Percentiles rank a stretch among this genome's conserved stretches.
Evolutionary conservation across 805 yeast species (phyloP).

Genomic region (Lipomyces orientalis): DNA sequence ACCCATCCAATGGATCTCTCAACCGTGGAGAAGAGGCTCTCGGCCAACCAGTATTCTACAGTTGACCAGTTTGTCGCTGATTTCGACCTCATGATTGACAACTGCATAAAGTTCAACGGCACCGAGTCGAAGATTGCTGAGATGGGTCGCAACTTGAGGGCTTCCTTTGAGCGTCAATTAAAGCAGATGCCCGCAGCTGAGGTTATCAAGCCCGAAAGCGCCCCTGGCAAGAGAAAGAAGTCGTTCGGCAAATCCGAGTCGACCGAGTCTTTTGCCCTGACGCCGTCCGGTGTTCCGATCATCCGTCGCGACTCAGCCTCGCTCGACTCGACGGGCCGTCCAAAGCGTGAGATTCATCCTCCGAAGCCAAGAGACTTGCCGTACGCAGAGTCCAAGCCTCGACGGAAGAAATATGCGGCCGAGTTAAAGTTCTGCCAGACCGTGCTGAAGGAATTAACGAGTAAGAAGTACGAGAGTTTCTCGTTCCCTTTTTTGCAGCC

Average conservation of each 20-base stretch:
- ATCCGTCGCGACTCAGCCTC: constrained; percentile 74
- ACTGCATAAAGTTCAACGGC: constrained; percentile 87
- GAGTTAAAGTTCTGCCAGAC: constrained; percentile 86
- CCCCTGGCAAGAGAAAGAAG: constrained; percentile 39
- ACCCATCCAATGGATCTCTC: constrained; percentile 91
- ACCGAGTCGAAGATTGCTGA: constrained; percentile 79
- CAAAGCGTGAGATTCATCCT: constrained; percentile 95
- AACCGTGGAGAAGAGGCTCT: constrained; percentile 83
- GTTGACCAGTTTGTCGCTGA: constrained; percentile 71
- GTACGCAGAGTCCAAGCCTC: constrained; percentile 80
- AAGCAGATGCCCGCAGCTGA: constrained; percentile 78
- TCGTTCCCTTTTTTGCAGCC: constrained; percentile 92
- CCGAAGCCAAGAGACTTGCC: constrained; percentile 94
- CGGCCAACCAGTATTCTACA: constrained; percentile 69
- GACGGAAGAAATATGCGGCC: constrained; percentile 87
- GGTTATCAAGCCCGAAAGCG: constrained; percentile 33
- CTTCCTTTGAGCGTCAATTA: constrained; percentile 91
- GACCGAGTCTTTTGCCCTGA: constrained; percentile 44
- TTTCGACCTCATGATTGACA: constrained; percentile 75
- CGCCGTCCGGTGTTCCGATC: constrained; percentile 59
- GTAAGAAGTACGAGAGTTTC: constrained; percentile 82
- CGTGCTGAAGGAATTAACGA: constrained; percentile 77
- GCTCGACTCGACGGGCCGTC: constrained; percentile 58
- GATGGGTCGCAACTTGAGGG: constrained; percentile 90
- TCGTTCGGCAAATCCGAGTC: constrained; percentile 29